Evolutionary conservation across 441 rosid genomes (phyloP).

Genomic region (Eutrema salsugineum): DNA sequence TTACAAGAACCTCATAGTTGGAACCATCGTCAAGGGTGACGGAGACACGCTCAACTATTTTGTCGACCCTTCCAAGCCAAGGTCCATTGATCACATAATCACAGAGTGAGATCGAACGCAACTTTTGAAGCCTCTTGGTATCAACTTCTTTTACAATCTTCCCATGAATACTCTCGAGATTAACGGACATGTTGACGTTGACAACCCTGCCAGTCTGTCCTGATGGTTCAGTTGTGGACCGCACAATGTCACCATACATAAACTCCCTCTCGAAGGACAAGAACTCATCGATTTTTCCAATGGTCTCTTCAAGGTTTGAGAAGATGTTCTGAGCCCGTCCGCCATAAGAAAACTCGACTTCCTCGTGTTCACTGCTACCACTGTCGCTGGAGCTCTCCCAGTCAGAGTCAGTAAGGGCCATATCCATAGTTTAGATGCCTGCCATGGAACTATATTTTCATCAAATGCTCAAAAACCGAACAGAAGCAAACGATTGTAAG

Average conservation of each 20-base stretch:
- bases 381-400: conserved; percentile 92
- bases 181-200: conserved; percentile 50
- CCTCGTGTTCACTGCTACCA: conserved; percentile 67
- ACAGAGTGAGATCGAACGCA: conserved; percentile 60
- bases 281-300: conserved; percentile 84
- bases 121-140: conserved; percentile 55
- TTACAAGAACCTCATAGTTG: conserved; percentile 54
- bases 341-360: conserved; percentile 51
- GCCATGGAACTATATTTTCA: conserved; percentile 16
- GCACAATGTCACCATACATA: conserved; percentile 66
- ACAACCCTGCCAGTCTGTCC: conserved; percentile 85
- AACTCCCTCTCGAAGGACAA: conserved; percentile 82
- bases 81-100: conserved; percentile 76
- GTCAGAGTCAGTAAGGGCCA: conserved; percentile 60
- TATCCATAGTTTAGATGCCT: conserved; percentile 60
- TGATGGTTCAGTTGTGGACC: conserved; percentile 53
- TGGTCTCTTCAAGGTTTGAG: conserved; percentile 78
- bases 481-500: conserved; percentile 3
- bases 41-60: conserved; percentile 62
- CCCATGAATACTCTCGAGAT: conserved; percentile 64
- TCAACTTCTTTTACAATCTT: conserved; percentile 53
- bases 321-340: conserved; percentile 66
- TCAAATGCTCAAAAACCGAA: conserved; percentile 12
- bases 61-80: conserved; percentile 79
- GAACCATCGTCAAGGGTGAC: conserved; percentile 75